A percentile compares a stretch with the other conserved stretches of the same genome.
Evolutionary conservation across 2,329 filamentous ascomycete genomes (phyloP).

Genomic region (Ophiocordyceps camponoti-rufipedis): DNA sequence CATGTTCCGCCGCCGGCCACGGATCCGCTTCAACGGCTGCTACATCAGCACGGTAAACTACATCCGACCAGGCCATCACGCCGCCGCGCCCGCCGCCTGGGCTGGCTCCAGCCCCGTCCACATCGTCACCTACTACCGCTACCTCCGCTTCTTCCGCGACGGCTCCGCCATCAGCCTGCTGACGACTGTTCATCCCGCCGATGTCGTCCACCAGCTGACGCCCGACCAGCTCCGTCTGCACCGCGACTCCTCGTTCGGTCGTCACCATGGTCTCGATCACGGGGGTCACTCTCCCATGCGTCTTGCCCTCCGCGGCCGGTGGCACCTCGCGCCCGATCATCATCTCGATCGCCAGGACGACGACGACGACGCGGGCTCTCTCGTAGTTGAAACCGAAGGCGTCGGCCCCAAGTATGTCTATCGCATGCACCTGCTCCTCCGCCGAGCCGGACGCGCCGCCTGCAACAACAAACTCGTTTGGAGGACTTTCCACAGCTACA

Average conservation of each 20-base stretch:
- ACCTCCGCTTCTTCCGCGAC: slow-evolving; percentile 86
- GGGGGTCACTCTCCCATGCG: slow-evolving; percentile 32
- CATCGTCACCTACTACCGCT: slow-evolving; percentile 96
- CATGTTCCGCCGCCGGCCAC: slow-evolving; percentile 69
- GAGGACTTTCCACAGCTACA: slow-evolving; percentile 85
- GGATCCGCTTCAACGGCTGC: slow-evolving; percentile 83
- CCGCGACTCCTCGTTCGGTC: neutral
- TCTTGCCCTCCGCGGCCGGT: slow-evolving; percentile 41
- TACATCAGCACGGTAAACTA: slow-evolving; percentile 98
- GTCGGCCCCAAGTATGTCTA: slow-evolving; percentile 65
- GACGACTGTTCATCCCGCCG: slow-evolving; percentile 63
- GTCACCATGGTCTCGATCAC: slow-evolving; percentile 3
- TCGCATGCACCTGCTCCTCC: slow-evolving; percentile 59
- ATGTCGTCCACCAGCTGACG: slow-evolving; percentile 72
- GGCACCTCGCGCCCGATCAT: slow-evolving; percentile 20
- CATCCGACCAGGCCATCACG: slow-evolving; percentile 60
- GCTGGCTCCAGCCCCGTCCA: slow-evolving; percentile 51
- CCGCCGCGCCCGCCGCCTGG: slow-evolving; percentile 55
- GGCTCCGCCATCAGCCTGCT: slow-evolving; percentile 68
- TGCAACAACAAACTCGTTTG: slow-evolving; percentile 78
- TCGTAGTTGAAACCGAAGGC: slow-evolving; percentile 78
- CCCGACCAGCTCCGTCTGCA: slow-evolving; percentile 40
- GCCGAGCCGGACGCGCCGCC: slow-evolving; percentile 40
- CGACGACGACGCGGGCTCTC: slow-evolving; percentile 38
- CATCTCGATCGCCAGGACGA: neutral